Evolutionary conservation across 2,329 filamentous ascomycete genomes (phyloP), one percentile per base, ranked within the genome.

Genomic region (Diaporthe longicolla): DNA sequence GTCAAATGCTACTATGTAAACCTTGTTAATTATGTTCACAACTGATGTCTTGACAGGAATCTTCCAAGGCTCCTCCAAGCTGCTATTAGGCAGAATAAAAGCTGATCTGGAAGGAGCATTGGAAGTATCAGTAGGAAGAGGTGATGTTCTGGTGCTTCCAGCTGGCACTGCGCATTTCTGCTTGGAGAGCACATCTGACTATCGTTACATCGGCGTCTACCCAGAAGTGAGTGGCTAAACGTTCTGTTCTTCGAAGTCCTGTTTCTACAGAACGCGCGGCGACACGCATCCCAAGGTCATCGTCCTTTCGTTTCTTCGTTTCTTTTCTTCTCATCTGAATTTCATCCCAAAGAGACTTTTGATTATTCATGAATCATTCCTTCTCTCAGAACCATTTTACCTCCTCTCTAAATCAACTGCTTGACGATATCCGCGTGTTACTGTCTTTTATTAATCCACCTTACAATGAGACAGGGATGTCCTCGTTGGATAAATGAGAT

Each of bases 121-220:
- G n/a, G 55, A 58, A 58, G 19, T 58, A 58, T n/a, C 19, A 24
- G 32, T 58, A 21, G 1, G 2, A 37, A 35, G 21, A 58, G 55
- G 55, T 19, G 55, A 61, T n/a, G 58, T 61, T 43, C n/a, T 61
- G 8, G 58, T 61, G 3, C 21, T 61, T n/a, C 58, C 58, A 29
- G 58, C 58, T 43, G 58, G 58, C 58, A 61, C 58, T 43, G 58
- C 37, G 7, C 58, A 61, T 24, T 61, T 15, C 2, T 61, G n/a
- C 17, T 37, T 61, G 37, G 13, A 61, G 17, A 61, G 58, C 58
- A 26, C 58, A 8, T 19, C 35, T 11, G 58, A 61, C n/a, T 61
- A 61, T 26, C 58, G 58, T 1, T 61, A 61, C 5, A 61, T 61
- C 26, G 58, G 58, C 24, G 58, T 61, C n/a, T 61, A 61, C 24